Evolutionary conservation across 495 filamentous ascomycete species (phyloP).

Genomic region (Xylaria intraflava): DNA sequence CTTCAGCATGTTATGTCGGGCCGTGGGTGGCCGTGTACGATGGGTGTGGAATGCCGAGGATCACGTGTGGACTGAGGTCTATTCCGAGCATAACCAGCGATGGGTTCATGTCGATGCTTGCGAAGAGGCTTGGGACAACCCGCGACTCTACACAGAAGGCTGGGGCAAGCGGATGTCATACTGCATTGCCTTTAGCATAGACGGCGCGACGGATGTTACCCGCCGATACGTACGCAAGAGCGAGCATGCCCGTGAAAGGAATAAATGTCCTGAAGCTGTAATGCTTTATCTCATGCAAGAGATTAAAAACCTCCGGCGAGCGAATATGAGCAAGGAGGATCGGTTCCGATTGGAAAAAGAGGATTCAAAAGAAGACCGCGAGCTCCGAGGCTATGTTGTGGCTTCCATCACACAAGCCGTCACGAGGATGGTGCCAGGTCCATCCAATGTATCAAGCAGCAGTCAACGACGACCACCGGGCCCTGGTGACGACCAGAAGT

Average conservation of each 20-base stretch:
- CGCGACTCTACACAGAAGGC: conserved; percentile 84
- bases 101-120: conserved; percentile 98
- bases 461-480: conserved; percentile 12
- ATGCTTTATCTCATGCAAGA: conserved; percentile 83
- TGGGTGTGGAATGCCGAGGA: conserved; percentile 99
- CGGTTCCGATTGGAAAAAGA: conserved; percentile 79
- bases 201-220: conserved; percentile 93
- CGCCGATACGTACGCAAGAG: conserved; percentile 85
- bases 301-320: conserved; percentile 73
- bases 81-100: conserved; percentile 83
- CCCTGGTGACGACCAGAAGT: conserved; percentile 38
- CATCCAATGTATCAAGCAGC: conserved; percentile 12
- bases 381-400: conserved; percentile 70
- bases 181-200: conserved; percentile 92
- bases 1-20: conserved; percentile 97
- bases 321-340: conserved; percentile 71
- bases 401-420: conserved; percentile 59
- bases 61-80: conserved; percentile 96
- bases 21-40: conserved; percentile 80
- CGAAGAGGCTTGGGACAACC: conserved; percentile 94
- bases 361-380: conserved; percentile 77
- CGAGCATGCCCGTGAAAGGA: conserved; percentile 65
- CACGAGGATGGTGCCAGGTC: conserved; percentile 37
- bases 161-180: conserved; percentile 95
- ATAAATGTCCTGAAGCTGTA: conserved; percentile 75